Evolutionary conservation across 2,329 filamentous ascomycete genomes (phyloP), one percentile per base, ranked within the genome.

Genomic region (Cytospora leucostoma): DNA sequence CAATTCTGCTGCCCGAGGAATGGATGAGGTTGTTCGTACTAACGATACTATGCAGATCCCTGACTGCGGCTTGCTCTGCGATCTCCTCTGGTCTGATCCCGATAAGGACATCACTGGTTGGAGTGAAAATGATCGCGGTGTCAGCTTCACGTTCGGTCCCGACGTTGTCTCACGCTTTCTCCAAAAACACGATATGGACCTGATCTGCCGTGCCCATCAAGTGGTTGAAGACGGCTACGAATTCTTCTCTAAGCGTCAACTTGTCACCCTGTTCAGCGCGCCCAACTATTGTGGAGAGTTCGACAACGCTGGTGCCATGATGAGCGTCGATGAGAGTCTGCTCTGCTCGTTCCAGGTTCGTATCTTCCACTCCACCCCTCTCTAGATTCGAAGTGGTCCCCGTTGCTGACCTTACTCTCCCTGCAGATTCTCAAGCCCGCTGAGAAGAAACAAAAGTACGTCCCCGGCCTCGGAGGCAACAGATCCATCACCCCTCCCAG

Each of bases 401-500:
- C 49, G 52, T 61, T 33, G 64, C 60, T 34, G 37, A 52, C 35
- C 17, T 38, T 65, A 56, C 17, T 55, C 55, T 70, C 75, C 67
- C 3, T 15, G 33, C 71, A 96, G 92, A 98, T 99, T 76, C 85
- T 99, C 83, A 99, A 98, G 84, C 95, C 95, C 75, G 95, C 95
- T 79, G 95, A 99, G 87, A 99, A 99, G 89, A 99, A 99, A 89
- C 94, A 97, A 92, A 98, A 98, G 93, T 98, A 96, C 84, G 93
- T 96, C 76, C 85, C 88, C 81, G 84, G 85, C 81, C 84, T 89
- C 79, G 88, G 85, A 81, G 84, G 84, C 81, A 83, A 85, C 82
- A 84, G 86, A 78, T 67, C 70, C 68, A 82, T 85, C 79, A 88
- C 86, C 84, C 82, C 87, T 83, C 85, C 87, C 78, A 83, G 84